Percentiles rank a stretch among this genome's conserved stretches.
phyloP scores from a whole-genome alignment of 139 green algal genomes.

The Chlamydomonas sphaeroides region DNA sequence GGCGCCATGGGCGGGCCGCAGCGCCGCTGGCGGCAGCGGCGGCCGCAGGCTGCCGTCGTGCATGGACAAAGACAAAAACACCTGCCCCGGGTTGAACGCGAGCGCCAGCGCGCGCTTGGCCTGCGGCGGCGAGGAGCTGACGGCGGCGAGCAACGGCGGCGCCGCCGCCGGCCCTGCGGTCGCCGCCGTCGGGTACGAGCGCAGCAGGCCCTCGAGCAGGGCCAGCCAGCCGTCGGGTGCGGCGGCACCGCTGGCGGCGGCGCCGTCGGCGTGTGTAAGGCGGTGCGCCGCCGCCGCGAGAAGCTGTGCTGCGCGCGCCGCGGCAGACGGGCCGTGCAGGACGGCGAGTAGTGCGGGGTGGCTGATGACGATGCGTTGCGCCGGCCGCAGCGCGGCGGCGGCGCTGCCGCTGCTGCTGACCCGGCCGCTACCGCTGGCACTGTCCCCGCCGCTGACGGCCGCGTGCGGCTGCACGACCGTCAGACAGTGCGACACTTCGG shows the following conservation, averaged over 20 bases:
- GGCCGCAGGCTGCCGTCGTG: slow-evolving; percentile 28
- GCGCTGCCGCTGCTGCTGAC: background rate
- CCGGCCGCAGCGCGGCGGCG: background rate
- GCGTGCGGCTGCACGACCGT: background rate
- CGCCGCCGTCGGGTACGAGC: background rate
- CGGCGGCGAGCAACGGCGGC: background rate
- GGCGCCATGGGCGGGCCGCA: background rate
- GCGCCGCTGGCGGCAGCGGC: background rate
- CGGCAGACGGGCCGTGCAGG: slow-evolving; percentile 23
- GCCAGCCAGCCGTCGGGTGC: background rate
- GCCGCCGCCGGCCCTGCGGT: background rate
- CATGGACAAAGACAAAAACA: background rate
- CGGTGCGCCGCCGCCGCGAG: background rate
- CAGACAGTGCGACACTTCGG: slow-evolving; percentile 9
- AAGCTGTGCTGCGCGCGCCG: background rate
- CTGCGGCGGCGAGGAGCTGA: background rate
- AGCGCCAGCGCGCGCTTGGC: slow-evolving; percentile 12
- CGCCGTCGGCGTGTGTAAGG: background rate
- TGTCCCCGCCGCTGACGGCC: background rate
- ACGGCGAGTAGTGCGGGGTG: slow-evolving; percentile 37
- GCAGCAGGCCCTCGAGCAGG: background rate
- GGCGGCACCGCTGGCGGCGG: too few species aligned
- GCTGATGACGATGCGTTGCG: slow-evolving; percentile 26
- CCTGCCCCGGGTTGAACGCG: background rate
- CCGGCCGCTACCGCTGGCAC: background rate